These are phyloP conservation scores for Amylocarpus encephaloides DNA, from an alignment of 2,329 filamentous ascomycete genomes.

Conservation along the genomic window DNA sequence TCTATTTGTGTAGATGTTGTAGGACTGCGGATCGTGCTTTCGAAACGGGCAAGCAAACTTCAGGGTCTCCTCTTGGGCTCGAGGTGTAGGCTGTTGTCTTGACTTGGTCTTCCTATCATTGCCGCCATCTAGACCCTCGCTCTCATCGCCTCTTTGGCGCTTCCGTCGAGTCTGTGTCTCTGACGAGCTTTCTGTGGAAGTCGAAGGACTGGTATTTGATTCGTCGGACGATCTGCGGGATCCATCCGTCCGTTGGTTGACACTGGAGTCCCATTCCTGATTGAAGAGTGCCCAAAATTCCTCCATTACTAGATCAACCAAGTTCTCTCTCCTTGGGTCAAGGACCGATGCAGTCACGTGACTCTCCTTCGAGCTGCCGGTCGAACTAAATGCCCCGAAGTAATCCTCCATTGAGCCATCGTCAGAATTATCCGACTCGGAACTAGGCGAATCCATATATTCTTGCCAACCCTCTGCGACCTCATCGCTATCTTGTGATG, in stretches of 20 bases:
- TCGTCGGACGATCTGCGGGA: conserved; percentile 32
- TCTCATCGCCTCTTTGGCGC: conserved; percentile 6
- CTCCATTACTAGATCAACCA: conserved; percentile 14
- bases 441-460: not conserved
- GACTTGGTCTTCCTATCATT: conserved; percentile 2
- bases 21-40: conserved; percentile 15
- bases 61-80: not conserved
- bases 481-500: not conserved
- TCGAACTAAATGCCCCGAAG: not conserved
- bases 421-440: not conserved
- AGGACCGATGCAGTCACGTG: not conserved
- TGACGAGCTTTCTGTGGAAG: not conserved
- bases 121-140: conserved; percentile 1
- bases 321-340: not conserved
- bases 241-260: conserved; percentile 34
- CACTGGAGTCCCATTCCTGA: conserved; percentile 33
- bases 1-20: conserved; percentile 10
- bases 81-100: not conserved
- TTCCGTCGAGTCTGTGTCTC: conserved; percentile 4
- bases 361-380: not conserved
- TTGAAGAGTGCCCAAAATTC: conserved; percentile 16
- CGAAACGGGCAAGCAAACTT: conserved; percentile 19
- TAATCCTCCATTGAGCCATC: not conserved
- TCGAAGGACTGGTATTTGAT: not conserved
- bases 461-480: not conserved